phyloP scores from a whole-genome alignment of 176 grass and related monocot genomes.

The Rhynchospora breviuscula region DNA sequence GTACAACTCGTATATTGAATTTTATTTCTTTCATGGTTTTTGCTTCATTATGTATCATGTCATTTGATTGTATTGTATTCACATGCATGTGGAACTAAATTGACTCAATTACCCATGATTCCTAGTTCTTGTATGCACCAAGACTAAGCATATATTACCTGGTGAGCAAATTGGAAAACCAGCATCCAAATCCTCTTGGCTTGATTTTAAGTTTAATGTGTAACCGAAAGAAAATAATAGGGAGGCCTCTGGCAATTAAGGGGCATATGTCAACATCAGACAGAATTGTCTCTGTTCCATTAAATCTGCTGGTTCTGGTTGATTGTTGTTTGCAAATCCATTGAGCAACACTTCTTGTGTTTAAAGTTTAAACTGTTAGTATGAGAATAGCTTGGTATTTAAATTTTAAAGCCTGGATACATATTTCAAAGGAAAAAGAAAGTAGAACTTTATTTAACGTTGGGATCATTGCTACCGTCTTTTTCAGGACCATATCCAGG shows the following conservation, averaged over 20 bases:
- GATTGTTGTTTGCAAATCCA: background rate
- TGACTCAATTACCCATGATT: background rate
- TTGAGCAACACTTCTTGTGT: background rate
- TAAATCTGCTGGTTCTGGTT: background rate
- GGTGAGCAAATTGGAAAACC: background rate
- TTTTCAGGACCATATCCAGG: constrained; percentile 55
- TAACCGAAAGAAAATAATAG: background rate
- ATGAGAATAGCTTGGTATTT: background rate
- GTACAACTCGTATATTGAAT: constrained; percentile 22
- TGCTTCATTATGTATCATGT: background rate
- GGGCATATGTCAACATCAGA: background rate
- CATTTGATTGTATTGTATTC: background rate
- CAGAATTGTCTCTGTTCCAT: background rate
- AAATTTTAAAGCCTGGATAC: background rate
- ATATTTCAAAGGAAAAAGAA: background rate
- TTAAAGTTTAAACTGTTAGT: background rate
- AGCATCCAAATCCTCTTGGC: background rate
- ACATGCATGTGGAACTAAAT: background rate
- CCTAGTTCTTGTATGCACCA: background rate
- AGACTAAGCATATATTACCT: background rate
- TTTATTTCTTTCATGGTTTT: background rate
- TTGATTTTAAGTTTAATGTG: background rate
- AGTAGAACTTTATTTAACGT: background rate
- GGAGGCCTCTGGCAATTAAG: background rate
- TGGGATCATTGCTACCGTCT: background rate